Conservation (phyloP, 148 eudicot species). For the Fagopyrum homotropicum region DNA sequence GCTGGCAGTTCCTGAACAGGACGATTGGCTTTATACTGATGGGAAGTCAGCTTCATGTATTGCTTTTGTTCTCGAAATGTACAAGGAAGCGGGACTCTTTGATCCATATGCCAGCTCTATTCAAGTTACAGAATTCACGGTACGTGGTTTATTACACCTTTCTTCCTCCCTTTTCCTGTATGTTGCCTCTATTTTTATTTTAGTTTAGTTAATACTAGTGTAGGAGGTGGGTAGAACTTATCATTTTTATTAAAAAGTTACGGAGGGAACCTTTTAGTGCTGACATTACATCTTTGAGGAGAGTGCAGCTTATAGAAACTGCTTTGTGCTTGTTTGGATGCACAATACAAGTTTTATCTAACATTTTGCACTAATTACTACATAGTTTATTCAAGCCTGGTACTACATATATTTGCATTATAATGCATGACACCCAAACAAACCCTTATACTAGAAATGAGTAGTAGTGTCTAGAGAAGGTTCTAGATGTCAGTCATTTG, state of each 20-base stretch:
- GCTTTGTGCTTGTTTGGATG: background rate
- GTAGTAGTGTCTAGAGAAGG: too few relatives aligned
- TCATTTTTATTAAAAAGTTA: background rate
- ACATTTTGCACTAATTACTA: too few relatives aligned
- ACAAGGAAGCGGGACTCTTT: conserved; percentile 86
- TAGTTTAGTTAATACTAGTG: background rate
- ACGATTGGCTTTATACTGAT: conserved; percentile 83
- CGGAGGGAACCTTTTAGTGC: background rate
- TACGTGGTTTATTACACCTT: conserved; percentile 25
- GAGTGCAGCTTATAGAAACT: background rate
- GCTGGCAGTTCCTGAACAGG: conserved; percentile 79
- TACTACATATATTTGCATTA: too few relatives aligned
- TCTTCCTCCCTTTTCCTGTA: background rate
- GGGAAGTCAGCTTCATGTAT: conserved; percentile 89
- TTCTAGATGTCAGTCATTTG: background rate
- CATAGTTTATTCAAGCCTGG: too few relatives aligned
- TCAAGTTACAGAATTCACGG: conserved; percentile 93
- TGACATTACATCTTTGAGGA: background rate
- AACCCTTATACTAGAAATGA: too few relatives aligned
- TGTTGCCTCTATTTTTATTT: background rate
- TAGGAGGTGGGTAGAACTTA: background rate
- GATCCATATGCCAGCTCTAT: conserved; percentile 52
- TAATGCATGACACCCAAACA: too few relatives aligned
- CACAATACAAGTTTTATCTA: too few relatives aligned
- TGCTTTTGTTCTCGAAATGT: conserved; percentile 77